These are phyloP conservation scores for Colletotrichum sp. DNA, from an alignment of 2,329 filamentous ascomycete species.

Conservation along the genomic window DNA sequence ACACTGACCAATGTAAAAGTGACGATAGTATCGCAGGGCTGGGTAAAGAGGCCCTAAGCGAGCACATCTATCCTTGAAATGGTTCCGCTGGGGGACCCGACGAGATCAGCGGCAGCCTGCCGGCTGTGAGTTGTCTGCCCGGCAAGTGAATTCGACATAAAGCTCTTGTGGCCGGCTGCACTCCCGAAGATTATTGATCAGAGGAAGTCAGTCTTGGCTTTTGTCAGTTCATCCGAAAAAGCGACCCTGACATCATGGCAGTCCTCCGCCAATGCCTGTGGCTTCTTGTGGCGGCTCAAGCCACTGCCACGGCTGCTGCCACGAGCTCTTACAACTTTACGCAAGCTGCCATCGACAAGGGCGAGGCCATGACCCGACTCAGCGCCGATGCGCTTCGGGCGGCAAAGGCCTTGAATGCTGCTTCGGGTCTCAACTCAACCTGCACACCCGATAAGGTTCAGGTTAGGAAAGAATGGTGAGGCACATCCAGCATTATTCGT, in stretches of 20 bases:
- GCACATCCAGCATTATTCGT: not conserved
- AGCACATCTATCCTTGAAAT: not conserved
- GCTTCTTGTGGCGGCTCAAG: not conserved
- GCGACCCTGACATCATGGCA: not conserved
- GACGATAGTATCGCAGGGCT: not conserved
- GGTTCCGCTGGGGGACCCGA: not conserved
- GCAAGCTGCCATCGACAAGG: not conserved
- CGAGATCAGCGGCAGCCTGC: not conserved
- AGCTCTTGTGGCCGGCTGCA: not conserved
- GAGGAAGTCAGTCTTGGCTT: not conserved
- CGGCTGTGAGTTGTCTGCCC: not conserved
- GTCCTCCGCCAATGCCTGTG: not conserved
- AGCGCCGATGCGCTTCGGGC: not conserved
- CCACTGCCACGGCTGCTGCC: not conserved
- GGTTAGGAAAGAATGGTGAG: conserved; percentile 14
- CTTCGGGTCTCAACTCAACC: not conserved
- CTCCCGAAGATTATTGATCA: not conserved
- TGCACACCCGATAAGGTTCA: conserved; percentile 4
- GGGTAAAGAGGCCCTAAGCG: not conserved
- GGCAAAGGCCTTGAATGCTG: not conserved
- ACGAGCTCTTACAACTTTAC: not conserved
- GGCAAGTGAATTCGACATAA: not conserved
- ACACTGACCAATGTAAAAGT: not conserved
- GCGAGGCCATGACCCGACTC: not conserved
- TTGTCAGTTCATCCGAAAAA: not conserved